phyloP scores from a whole-genome alignment of 768 basidiomycete genomes.

The Psilocybe cubensis region DNA sequence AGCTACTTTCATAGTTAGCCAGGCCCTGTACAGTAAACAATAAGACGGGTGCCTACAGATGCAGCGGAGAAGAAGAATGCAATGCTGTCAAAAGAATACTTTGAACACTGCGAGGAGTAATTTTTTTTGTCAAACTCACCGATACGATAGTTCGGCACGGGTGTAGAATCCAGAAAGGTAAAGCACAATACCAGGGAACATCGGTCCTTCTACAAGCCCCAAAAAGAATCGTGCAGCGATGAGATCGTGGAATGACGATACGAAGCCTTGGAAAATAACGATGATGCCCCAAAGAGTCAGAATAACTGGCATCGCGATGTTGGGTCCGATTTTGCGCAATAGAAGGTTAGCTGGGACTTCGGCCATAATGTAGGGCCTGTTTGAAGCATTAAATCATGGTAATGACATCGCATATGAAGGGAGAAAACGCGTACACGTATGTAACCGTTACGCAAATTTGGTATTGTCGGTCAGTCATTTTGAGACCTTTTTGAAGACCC shows the following conservation, averaged over 20 bases:
- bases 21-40: not conserved
- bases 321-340: constrained; percentile 47
- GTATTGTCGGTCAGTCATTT: constrained; percentile 42
- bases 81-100: constrained; percentile 30
- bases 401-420: not conserved
- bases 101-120: no score
- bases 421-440: constrained; percentile 28
- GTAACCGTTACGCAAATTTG: constrained; percentile 38
- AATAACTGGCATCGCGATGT: constrained; percentile 51
- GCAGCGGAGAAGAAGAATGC: constrained; percentile 44
- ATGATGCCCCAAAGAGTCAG: constrained; percentile 30
- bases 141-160: constrained; percentile 33
- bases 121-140: constrained; percentile 20
- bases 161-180: constrained; percentile 46
- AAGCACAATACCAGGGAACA: constrained; percentile 43
- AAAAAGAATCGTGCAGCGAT: constrained; percentile 54
- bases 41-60: constrained; percentile 26
- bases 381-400: not conserved
- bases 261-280: constrained; percentile 41
- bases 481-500: constrained; percentile 48
- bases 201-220: constrained; percentile 53
- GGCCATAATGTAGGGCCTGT: constrained; percentile 45
- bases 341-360: constrained; percentile 55
- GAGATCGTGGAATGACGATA: constrained; percentile 49
- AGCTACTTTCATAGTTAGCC: constrained; percentile 28